Conservation (phyloP, 2,329 filamentous ascomycete species). For the Phialophora macrospora region DNA sequence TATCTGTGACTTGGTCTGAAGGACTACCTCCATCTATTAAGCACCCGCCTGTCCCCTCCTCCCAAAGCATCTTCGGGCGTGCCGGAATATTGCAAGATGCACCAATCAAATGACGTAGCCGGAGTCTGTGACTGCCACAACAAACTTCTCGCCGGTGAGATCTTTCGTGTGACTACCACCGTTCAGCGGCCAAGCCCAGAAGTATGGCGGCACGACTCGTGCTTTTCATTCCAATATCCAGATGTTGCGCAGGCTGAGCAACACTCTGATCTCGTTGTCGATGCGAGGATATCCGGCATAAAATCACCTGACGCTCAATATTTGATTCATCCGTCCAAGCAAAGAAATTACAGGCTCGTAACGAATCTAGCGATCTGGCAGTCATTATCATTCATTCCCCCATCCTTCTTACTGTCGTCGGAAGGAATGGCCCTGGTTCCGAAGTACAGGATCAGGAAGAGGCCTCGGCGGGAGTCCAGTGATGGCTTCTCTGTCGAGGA, state of each 20-base stretch:
- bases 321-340: neutral
- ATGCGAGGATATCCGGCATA: neutral
- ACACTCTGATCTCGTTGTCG: neutral
- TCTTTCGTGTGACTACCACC: neutral
- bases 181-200: neutral
- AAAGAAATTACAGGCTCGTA: neutral
- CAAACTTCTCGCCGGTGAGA: neutral
- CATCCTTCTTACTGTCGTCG: neutral
- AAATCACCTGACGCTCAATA: neutral
- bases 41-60: neutral
- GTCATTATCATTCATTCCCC: neutral
- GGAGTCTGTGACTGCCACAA: neutral
- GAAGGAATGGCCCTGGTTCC: conserved; percentile 19
- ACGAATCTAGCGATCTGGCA: neutral
- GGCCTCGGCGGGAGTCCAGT: conserved; percentile 38
- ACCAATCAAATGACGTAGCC: conserved; percentile 7
- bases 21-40: no score
- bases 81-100: neutral
- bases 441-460: conserved; percentile 23
- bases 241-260: neutral
- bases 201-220: neutral
- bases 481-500: conserved; percentile 41
- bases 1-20: neutral
- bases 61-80: neutral
- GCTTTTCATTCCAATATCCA: neutral